Evolutionary conservation across 495 filamentous ascomycete genomes (phyloP).

Genomic region (Tuber melanosporum): DNA sequence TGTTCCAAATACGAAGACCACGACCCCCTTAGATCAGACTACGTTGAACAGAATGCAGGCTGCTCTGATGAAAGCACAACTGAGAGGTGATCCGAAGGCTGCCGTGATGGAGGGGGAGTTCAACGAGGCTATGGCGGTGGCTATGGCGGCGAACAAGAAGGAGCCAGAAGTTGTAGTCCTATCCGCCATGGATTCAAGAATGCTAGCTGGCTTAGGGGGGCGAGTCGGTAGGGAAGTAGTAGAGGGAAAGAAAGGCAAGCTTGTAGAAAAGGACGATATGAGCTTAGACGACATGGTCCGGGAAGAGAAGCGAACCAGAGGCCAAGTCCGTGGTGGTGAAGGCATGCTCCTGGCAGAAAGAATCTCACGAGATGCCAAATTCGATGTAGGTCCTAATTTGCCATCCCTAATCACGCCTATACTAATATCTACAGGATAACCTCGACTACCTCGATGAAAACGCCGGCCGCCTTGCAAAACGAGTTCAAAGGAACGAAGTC

Average conservation of each 20-base stretch:
- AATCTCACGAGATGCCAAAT: conserved; percentile 87
- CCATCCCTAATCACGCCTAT: background rate
- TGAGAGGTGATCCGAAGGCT: conserved; percentile 65
- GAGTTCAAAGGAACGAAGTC: conserved; percentile 78
- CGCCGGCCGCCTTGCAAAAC: conserved; percentile 79
- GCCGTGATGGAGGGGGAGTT: conserved; percentile 79
- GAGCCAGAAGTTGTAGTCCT: conserved; percentile 68
- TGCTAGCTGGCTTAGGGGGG: conserved; percentile 61
- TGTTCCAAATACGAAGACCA: conserved; percentile 43
- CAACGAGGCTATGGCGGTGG: conserved; percentile 57
- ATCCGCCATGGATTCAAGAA: conserved; percentile 77
- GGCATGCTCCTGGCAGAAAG: conserved; percentile 76
- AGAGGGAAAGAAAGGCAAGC: conserved; percentile 41
- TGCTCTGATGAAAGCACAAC: conserved; percentile 87
- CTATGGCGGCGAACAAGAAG: conserved; percentile 50
- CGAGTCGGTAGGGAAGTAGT: conserved; percentile 35
- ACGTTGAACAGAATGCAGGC: conserved; percentile 84
- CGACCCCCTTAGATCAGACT: conserved; percentile 58
- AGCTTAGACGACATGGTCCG: conserved; percentile 89
- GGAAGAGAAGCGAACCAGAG: conserved; percentile 77
- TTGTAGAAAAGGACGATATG: conserved; percentile 94
- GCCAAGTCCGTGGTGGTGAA: conserved; percentile 67
- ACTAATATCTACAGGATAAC: conserved; percentile 57
- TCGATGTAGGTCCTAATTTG: conserved; percentile 52
- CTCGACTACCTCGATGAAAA: conserved; percentile 98